Evolutionary conservation across 2,329 filamentous ascomycete genomes (phyloP).

Genomic region (Paraconiothyrium brasiliense): DNA sequence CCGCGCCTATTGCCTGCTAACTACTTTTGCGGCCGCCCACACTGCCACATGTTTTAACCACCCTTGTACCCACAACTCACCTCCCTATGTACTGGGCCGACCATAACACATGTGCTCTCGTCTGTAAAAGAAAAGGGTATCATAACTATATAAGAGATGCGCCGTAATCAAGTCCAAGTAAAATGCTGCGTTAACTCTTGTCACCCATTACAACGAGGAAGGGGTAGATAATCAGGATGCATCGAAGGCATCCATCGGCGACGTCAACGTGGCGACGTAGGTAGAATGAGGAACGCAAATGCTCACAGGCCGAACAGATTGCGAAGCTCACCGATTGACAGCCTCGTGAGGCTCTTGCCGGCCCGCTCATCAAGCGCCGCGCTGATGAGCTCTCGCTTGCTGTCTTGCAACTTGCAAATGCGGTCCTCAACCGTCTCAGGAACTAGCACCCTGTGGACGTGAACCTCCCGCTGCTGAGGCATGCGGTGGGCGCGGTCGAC

Average conservation of each 20-base stretch:
- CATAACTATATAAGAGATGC: conserved; percentile 2
- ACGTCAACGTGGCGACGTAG: background rate
- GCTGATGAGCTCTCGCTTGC: conserved; percentile 80
- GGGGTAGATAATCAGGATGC: background rate
- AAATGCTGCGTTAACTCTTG: background rate
- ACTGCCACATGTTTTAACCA: background rate
- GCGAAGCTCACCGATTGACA: conserved; percentile 72
- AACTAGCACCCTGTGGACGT: conserved; percentile 82
- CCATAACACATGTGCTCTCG: background rate
- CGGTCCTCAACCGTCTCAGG: conserved; percentile 85
- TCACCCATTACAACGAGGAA: background rate
- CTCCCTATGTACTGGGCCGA: background rate
- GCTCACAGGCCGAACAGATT: conserved; percentile 69
- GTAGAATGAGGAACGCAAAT: background rate
- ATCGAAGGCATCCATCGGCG: background rate
- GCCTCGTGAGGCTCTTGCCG: conserved; percentile 70
- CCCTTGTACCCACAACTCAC: background rate
- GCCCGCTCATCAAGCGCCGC: conserved; percentile 81
- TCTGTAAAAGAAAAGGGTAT: conserved; percentile 14
- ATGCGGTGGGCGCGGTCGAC: conserved; percentile 90
- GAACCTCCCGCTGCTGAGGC: conserved; percentile 77
- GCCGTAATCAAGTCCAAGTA: background rate
- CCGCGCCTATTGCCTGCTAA: background rate
- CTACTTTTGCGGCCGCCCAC: no score
- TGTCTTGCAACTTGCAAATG: conserved; percentile 79